Evolutionary conservation across 441 rosid species (phyloP).

Genomic region (Populus tomentosa): DNA sequence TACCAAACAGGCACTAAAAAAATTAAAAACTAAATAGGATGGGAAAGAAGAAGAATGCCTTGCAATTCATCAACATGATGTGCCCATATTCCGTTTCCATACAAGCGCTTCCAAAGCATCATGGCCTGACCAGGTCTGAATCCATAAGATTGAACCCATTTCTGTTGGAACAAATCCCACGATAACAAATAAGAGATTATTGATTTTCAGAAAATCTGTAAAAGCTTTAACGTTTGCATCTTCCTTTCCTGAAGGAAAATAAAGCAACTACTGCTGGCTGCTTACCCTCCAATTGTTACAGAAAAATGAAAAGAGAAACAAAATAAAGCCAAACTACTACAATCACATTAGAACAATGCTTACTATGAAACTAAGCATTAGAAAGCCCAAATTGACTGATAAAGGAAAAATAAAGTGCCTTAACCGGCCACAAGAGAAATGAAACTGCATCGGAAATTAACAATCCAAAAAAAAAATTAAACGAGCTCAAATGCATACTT

Average conservation of each 20-base stretch:
- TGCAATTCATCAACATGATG: conserved; percentile 51
- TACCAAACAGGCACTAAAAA: background rate
- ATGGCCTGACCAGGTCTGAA: conserved; percentile 87
- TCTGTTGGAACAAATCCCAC: conserved; percentile 29
- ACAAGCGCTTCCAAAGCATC: conserved; percentile 90
- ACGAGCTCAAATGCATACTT: conserved; percentile 34
- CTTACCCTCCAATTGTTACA: background rate
- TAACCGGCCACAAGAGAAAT: background rate
- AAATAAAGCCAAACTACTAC: background rate
- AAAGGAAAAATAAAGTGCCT: background rate
- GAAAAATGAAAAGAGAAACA: background rate
- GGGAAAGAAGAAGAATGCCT: conserved; percentile 32
- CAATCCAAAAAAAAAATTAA: background rate
- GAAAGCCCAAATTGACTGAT: background rate
- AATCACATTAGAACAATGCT: background rate
- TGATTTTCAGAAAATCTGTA: background rate
- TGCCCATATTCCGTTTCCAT: conserved; percentile 70
- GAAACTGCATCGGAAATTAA: background rate
- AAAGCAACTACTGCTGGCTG: background rate
- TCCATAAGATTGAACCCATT: conserved; percentile 82
- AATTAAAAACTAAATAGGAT: background rate
- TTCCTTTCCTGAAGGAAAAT: background rate
- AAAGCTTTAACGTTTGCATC: background rate
- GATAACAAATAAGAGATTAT: background rate
- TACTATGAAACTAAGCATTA: background rate